phyloP scores from a whole-genome alignment of 306 rosid genomes.

The Myrica gale region DNA sequence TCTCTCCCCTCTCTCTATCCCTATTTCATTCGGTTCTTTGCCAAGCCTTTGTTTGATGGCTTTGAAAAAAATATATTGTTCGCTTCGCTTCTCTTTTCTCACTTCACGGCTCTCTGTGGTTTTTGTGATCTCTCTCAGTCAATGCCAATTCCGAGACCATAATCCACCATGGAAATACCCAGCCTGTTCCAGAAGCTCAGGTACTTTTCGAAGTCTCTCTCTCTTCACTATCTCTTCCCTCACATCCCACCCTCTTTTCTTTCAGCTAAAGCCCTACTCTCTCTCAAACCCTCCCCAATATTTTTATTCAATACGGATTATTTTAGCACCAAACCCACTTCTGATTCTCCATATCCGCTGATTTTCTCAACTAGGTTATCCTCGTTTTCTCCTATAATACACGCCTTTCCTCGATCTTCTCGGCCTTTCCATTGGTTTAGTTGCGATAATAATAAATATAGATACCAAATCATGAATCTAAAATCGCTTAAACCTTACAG shows the following conservation, averaged over 20 bases:
- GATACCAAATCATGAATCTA: background rate
- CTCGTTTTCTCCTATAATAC: conserved; percentile 8
- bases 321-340: conserved; percentile 20
- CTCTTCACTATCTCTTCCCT: conserved; percentile 17
- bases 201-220: conserved; percentile 39
- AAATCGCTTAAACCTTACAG: background rate
- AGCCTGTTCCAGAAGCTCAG: conserved; percentile 34
- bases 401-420: conserved; percentile 28
- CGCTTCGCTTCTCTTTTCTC: background rate
- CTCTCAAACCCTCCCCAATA: conserved; percentile 1
- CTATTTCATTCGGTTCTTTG: too few species aligned
- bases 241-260: conserved; percentile 14
- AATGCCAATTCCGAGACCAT: background rate
- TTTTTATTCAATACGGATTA: conserved; percentile 12
- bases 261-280: conserved; percentile 24
- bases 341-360: conserved; percentile 4
- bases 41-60: too few species aligned
- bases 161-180: conserved; percentile 34
- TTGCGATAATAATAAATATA: background rate
- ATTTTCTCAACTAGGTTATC: conserved; percentile 32
- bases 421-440: conserved; percentile 1
- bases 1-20: too few species aligned
- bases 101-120: too few species aligned
- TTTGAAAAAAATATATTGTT: too few species aligned
- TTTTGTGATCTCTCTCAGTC: too few species aligned